Evolutionary conservation across 1,139 yeast genomes (phyloP).

Genomic region (Candida labiduridarum): DNA sequence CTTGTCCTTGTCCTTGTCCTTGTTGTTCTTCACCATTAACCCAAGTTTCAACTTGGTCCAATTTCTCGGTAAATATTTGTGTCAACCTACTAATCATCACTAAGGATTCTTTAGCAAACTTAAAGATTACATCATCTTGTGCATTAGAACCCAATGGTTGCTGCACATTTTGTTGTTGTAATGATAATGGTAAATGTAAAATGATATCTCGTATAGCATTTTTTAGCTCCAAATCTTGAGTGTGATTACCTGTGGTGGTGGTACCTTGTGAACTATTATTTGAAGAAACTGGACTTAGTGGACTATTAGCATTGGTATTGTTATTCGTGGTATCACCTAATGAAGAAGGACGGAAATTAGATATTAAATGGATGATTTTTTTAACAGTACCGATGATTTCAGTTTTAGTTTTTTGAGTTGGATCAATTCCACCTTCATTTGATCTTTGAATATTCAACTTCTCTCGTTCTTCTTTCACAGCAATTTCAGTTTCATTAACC

Average conservation of each 20-base stretch:
- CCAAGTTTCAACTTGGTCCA: conserved; percentile 87
- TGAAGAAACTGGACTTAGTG: conserved; percentile 16
- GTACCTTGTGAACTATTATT: conserved; percentile 13
- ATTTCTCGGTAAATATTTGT: conserved; percentile 78
- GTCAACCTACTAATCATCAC: conserved; percentile 87
- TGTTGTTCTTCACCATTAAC: conserved; percentile 46
- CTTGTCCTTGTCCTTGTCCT: neutral
- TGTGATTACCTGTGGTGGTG: neutral
- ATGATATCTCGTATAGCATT: conserved; percentile 80
- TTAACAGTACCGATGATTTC: conserved; percentile 89
- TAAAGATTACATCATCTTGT: conserved; percentile 65
- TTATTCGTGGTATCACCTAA: conserved; percentile 19
- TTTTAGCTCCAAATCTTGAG: conserved; percentile 40
- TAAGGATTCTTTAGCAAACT: conserved; percentile 85
- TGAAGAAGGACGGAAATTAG: conserved; percentile 83
- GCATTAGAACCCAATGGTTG: conserved; percentile 5
- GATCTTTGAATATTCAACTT: conserved; percentile 12
- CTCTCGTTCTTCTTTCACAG: conserved; percentile 18
- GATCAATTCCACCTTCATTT: conserved; percentile 12
- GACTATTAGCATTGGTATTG: conserved; percentile 13
- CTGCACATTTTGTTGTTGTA: conserved; percentile 25
- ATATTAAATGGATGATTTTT: conserved; percentile 81
- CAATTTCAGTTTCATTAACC: conserved; percentile 27
- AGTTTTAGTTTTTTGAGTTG: conserved; percentile 57
- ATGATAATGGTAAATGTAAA: conserved; percentile 61